Evolutionary conservation across 2,329 filamentous ascomycete species (phyloP).

Genomic region (Ascochyta pisi): DNA sequence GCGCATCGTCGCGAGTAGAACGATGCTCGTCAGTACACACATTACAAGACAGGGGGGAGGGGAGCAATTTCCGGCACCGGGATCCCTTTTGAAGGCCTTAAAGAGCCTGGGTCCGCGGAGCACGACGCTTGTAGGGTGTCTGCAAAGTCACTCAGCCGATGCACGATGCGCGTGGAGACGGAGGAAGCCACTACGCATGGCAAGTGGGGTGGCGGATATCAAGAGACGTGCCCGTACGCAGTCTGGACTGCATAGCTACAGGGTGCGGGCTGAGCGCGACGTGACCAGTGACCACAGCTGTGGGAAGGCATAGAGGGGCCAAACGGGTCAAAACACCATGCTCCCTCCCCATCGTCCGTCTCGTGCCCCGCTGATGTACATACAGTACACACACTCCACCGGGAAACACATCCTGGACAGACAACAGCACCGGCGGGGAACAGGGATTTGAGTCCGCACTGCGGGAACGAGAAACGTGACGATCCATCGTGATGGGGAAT

Average conservation of each 20-base stretch:
- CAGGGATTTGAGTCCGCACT: neutral
- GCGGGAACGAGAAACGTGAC: neutral
- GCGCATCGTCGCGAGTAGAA: constrained; percentile 1
- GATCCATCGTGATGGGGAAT: neutral
- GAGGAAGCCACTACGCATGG: constrained; percentile 7
- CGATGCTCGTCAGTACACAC: neutral
- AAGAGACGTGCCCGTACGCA: neutral
- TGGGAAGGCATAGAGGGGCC: too few relatives aligned
- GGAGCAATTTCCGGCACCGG: constrained; percentile 2
- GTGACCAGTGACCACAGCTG: neutral
- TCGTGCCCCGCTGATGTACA: neutral
- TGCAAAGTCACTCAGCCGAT: constrained; percentile 10
- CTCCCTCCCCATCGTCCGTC: neutral
- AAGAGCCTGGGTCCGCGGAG: neutral
- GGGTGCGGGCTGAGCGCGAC: neutral
- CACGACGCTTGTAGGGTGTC: neutral
- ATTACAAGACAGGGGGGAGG: neutral
- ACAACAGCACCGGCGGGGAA: neutral
- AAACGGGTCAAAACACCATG: neutral
- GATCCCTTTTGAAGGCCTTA: neutral
- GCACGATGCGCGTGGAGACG: constrained; percentile 5
- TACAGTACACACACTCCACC: neutral
- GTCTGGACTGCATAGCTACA: neutral
- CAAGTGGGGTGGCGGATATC: constrained; percentile 17
- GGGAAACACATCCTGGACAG: constrained; percentile 5